A percentile compares a stretch with the other conserved stretches of the same genome.
phyloP scores from a whole-genome alignment of 441 rosid species.

The Jatropha multifida region DNA sequence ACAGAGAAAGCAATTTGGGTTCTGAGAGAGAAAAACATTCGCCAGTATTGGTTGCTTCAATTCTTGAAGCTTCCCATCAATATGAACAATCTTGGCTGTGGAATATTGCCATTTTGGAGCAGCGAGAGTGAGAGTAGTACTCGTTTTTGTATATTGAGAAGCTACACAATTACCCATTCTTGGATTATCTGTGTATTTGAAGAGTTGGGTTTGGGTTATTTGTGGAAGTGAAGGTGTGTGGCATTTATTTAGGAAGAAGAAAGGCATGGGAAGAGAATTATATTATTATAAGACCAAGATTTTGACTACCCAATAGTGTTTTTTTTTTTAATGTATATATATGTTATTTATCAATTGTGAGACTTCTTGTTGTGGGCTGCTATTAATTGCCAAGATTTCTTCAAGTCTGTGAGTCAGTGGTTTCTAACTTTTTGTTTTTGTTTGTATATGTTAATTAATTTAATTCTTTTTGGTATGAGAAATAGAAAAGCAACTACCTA shows the following conservation, averaged over 20 bases:
- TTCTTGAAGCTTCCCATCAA: conserved; percentile 29
- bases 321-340: neutral
- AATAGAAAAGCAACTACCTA: neutral
- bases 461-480: neutral
- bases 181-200: neutral
- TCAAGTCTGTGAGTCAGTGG: neutral
- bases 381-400: neutral
- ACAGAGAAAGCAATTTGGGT: conserved; percentile 36
- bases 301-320: conserved; percentile 4
- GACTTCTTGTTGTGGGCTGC: neutral
- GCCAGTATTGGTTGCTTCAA: conserved; percentile 31
- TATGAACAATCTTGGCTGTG: conserved; percentile 26
- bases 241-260: conserved; percentile 25
- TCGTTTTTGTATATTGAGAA: conserved; percentile 4
- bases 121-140: neutral
- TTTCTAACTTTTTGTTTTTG: neutral
- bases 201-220: neutral
- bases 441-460: neutral
- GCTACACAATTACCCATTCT: conserved; percentile 38
- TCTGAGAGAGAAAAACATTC: conserved; percentile 21
- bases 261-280: conserved; percentile 3
- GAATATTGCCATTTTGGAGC: neutral
- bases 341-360: neutral
- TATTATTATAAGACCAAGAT: neutral
- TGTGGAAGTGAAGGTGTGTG: neutral